Base-by-base conservation (phyloP, 2,329 filamentous ascomycete genomes). In the Cladophialophora yegresii region DNA sequence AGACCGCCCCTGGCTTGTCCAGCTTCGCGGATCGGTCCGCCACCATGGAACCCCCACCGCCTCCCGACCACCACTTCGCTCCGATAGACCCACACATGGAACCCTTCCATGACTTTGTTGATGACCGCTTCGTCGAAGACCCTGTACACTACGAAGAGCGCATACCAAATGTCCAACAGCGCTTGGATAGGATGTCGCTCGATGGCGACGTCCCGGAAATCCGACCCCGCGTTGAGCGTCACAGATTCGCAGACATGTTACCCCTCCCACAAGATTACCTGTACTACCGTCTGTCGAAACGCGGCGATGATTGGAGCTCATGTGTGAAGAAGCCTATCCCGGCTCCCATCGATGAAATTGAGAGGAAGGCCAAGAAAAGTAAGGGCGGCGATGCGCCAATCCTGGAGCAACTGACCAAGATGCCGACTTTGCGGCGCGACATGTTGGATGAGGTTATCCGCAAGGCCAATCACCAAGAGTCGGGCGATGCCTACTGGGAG, bases 1-100 rank as follows among this genome's bases (percentile, higher is more conserved):
- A 63, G 47, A 62, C 61, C 28, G 54, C 55, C 30, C 54, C 59
- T 59, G 66, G 58, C 60, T 66, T 64, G 61, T 68, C 64, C 61
- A 64, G 58, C 58, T 47, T 58, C 54, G 55, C 50, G 57, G 50
- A 53, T 28, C 32, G 4, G 20, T 22, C 58, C 51, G 49, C 43
- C 32, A 30, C 9, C n/a, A 68, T 66, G 66, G 66, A 66, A 40
- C 66, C 63, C 32, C 61, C 61, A 45, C 63, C 63, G 40, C 66
- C 66, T 13, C 64, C 66, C 22, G 55, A 54, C 23, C 61, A 68
- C 32, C 58, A 64, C 47, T 68, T 68, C 40, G 30, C 28, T 47
- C 61, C 66, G 2, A 53, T 66, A 13, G 56, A 64, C 30, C 59
- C 61, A 43, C 51, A 62, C 33, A 45, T 54, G n/a, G 50, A 58